Percentiles rank a stretch among this genome's conserved stretches.
Evolutionary conservation across 2,329 filamentous ascomycete genomes (phyloP).

Genomic region (Neopestalotiopsis sp.): DNA sequence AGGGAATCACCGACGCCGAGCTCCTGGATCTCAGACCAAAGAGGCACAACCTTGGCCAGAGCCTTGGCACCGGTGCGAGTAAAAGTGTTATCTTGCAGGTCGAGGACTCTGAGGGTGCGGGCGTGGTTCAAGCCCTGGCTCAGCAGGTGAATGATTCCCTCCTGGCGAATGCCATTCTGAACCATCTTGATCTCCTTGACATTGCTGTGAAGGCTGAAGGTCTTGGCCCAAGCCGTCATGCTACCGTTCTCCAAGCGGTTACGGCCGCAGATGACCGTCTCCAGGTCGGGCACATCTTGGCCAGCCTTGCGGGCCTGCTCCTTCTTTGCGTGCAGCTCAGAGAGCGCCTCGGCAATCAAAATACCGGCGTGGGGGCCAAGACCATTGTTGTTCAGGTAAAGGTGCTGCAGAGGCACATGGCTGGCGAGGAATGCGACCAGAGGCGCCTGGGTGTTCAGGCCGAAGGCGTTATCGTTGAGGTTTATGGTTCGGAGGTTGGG

Average conservation of each 20-base stretch:
- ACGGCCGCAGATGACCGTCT: conserved; percentile 96
- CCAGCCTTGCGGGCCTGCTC: conserved; percentile 74
- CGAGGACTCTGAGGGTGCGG: conserved; percentile 73
- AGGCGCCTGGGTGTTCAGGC: conserved; percentile 91
- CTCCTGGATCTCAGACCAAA: conserved; percentile 80
- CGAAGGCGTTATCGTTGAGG: conserved; percentile 97
- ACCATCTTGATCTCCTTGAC: conserved; percentile 94
- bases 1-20: conserved; percentile 90
- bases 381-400: conserved; percentile 98
- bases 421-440: conserved; percentile 89
- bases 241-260: conserved; percentile 95
- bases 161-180: conserved; percentile 94
- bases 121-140: conserved; percentile 78
- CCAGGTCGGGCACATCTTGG: conserved; percentile 78
- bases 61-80: conserved; percentile 80
- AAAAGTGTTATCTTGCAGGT: conserved; percentile 98
- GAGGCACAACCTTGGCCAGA: conserved; percentile 74
- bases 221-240: conserved; percentile 93
- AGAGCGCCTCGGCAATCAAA: conserved; percentile 86
- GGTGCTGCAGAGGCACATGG: conserved; percentile 88
- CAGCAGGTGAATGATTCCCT: conserved; percentile 85
- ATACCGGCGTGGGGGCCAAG: conserved; percentile 91
- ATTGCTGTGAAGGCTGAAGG: conserved; percentile 81
- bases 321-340: conserved; percentile 83
- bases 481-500: conserved; percentile 90